Base-by-base conservation (phyloP, 768 basidiomycete species). In the Termitomyces titanicus region DNA sequence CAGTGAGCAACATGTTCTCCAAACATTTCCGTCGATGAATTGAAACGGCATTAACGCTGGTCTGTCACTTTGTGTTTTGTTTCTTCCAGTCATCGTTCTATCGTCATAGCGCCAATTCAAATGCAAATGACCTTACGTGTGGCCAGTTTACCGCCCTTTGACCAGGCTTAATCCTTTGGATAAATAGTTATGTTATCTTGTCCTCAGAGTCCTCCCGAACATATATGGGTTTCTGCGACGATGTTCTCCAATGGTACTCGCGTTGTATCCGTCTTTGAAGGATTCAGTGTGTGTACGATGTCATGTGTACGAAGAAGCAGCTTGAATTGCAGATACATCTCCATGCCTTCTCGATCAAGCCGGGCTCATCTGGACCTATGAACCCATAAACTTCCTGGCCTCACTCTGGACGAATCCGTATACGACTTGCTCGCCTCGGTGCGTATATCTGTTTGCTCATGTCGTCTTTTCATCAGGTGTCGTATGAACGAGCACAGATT, bases 321-420 rank as follows among this genome's bases (percentile, higher is more conserved):
- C 33, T 39, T 29, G 17, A 11, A 24, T 13, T 52, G 15, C 47
- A 52, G 50, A 51, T 39, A 47, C n/a, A 15, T 18, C 34, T 25
- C 11, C 20, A 22, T 20, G 18, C 33, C 50, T 51, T 58, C 53
- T 51, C 31, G 33, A 43, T 31, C 33, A 35, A 29, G 10, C 51
- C 38, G 47, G 51, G 18, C 13, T 53, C 20, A 31, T 44, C 57
- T 49, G 47, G 57, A 51, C 53, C 47, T 44, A 31, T 43, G 37
- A 56, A 46, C n/a, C 25, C 38, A 35, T 42, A 46, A 25, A 29
- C 27, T 20, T 37, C 40, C 13, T 33, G 22, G 18, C 31, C 20
- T 31, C 3, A 29, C 29, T 29, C 29, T 9, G 29, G 47, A 37
- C 10, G 33, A 48, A 22, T 37, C 24, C 24, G 17, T n/a, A 15